Conservation (phyloP, 2,329 filamentous ascomycete genomes). For the Xylaria hypoxylon region DNA sequence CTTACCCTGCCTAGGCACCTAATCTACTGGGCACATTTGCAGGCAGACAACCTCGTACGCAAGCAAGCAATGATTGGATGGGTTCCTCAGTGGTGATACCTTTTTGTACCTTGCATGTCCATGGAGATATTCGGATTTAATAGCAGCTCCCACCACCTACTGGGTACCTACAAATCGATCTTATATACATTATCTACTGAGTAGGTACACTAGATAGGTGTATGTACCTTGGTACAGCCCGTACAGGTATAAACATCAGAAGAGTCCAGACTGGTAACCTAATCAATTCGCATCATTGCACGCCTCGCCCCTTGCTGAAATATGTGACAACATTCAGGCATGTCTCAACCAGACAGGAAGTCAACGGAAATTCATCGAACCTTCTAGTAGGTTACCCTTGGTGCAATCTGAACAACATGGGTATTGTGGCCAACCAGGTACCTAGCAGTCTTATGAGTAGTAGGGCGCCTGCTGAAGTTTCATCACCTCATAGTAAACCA, state of each 20-base stretch:
- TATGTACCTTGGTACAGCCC: too few relatives aligned
- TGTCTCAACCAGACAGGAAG: not conserved
- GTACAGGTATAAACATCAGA: too few relatives aligned
- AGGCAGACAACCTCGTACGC: slow-evolving; percentile 43
- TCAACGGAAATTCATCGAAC: not conserved
- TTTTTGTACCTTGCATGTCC: slow-evolving; percentile 24
- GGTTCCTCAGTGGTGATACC: not conserved
- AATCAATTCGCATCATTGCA: not conserved
- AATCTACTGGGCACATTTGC: not conserved
- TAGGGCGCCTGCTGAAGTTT: too few relatives aligned
- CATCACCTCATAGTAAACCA: too few relatives aligned
- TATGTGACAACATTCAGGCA: not conserved
- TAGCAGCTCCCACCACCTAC: too few relatives aligned
- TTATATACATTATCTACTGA: too few relatives aligned
- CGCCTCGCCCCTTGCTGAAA: not conserved
- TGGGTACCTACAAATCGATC: too few relatives aligned
- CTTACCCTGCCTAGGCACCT: not conserved
- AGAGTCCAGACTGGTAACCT: too few relatives aligned
- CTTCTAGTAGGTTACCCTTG: not conserved
- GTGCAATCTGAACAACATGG: not conserved
- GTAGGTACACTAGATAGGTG: too few relatives aligned
- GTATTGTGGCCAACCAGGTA: not conserved
- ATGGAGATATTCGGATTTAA: slow-evolving; percentile 20
- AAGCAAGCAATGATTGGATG: slow-evolving; percentile 38
- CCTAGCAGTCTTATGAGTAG: not conserved